Base-by-base conservation (phyloP, 1,284 basidiomycete species). In the Limonomyces culmigenus region DNA sequence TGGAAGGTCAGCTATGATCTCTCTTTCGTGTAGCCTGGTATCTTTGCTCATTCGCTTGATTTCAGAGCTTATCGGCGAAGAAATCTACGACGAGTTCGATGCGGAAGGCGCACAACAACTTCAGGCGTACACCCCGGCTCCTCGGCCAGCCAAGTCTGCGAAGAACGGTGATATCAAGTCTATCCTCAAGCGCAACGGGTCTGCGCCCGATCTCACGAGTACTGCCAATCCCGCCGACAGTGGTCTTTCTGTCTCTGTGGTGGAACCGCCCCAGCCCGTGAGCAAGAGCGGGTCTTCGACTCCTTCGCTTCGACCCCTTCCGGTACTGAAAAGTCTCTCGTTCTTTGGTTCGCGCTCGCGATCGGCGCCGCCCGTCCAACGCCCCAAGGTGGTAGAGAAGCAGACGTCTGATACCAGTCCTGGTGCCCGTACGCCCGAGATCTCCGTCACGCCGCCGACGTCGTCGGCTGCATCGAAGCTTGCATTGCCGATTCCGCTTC, bases 1-100 rank as follows among this genome's bases (percentile, higher is more conserved):
- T 93, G 6, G 88, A 93, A 69, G 78, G 83, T 78, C 39, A 29
- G 47, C 45, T n/a, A 15, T n/a, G n/a, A n/a, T n/a, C n/a, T n/a
- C n/a, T n/a, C n/a, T n/a, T n/a, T n/a, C n/a, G n/a, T 32, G 25
- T 27, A 27, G 25, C 25, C 10, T n/a, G 10, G 8, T n/a, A 27
- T 27, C 25, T 27, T 8, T 8, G 25, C n/a, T 27, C n/a, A n/a
- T 27, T n/a, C 19, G n/a, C 13, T 35, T 23, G 23, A 35, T 14
- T 39, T 14, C 46, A 83, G 86, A 88, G 49, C 63, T 89, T 5
- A 87, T 89, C 37, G 85, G 86, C 15, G 84, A 88, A 57, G 85
- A 88, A 47, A 89, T 89, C 35, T 85, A 84, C 44, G 86, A 89
- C 49, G 85, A 89, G 56, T 87, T 84, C 45, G 80, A 84, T 45